Conservation (phyloP, 352 stramenopile genomes). For the Phytophthora podocarpi region DNA sequence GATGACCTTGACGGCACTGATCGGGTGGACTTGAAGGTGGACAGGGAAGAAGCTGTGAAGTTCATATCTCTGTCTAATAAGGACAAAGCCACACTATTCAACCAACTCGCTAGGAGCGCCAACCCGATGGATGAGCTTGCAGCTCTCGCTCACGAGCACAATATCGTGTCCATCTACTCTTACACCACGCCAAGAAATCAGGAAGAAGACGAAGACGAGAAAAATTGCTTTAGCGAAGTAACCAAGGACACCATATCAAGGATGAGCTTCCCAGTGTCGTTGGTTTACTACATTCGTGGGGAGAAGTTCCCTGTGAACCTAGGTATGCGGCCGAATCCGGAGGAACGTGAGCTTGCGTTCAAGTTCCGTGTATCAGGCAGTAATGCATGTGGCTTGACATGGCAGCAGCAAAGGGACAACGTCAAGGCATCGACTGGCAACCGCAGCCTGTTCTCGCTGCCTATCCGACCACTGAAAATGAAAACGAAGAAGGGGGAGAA, state of each 20-base stretch:
- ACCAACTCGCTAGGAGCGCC: constrained; percentile 41
- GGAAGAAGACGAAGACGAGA: constrained; percentile 5
- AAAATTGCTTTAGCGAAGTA: constrained; percentile 24
- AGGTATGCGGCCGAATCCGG: constrained; percentile 30
- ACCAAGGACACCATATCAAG: constrained; percentile 35
- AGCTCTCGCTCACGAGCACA: constrained; percentile 56
- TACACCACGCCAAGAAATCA: constrained; percentile 29
- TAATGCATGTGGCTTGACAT: constrained; percentile 51
- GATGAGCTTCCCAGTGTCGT: constrained; percentile 72
- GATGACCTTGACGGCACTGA: constrained; percentile 56
- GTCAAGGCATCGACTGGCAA: constrained; percentile 64
- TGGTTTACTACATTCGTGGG: constrained; percentile 82
- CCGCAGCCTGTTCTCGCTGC: constrained; percentile 71
- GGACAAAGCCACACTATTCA: constrained; percentile 55
- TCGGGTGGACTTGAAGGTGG: constrained; percentile 61
- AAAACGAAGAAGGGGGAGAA: constrained; percentile 29
- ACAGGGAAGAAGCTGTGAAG: constrained; percentile 39
- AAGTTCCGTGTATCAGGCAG: constrained; percentile 58
- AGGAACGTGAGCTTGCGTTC: constrained; percentile 41
- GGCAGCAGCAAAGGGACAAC: constrained; percentile 65
- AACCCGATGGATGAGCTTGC: constrained; percentile 57
- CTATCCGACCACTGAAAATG: constrained; percentile 44
- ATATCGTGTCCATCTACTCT: constrained; percentile 68
- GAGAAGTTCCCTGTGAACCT: constrained; percentile 79
- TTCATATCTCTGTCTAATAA: constrained; percentile 54